Conservation (phyloP, 2,329 filamentous ascomycete genomes). For the Aspergillus sp. region DNA sequence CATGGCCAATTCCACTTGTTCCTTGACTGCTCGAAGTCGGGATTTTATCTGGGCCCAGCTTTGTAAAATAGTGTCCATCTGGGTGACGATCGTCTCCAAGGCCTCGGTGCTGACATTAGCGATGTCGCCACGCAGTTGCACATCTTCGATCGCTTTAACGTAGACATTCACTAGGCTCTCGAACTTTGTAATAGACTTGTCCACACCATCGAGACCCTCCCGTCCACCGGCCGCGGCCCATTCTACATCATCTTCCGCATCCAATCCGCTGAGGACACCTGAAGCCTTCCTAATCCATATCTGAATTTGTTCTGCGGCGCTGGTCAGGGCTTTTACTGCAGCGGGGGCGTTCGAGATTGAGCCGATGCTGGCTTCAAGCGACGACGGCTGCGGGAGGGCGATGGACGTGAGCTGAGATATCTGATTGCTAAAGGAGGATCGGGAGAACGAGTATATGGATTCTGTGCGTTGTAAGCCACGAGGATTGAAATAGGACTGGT, state of each 20-base stretch:
- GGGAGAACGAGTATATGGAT: constrained; percentile 62
- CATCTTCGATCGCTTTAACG: constrained; percentile 86
- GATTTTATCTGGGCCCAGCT: constrained; percentile 83
- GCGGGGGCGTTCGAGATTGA: constrained; percentile 80
- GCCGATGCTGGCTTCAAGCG: constrained; percentile 77
- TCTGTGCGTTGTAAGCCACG: constrained; percentile 62
- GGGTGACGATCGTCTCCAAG: constrained; percentile 71
- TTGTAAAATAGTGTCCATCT: constrained; percentile 83
- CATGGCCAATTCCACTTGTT: constrained; percentile 94
- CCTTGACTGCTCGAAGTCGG: constrained; percentile 75
- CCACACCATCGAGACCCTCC: constrained; percentile 55
- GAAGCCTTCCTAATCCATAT: constrained; percentile 92
- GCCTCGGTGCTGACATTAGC: constrained; percentile 67
- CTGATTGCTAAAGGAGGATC: constrained; percentile 89
- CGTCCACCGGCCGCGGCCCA: constrained; percentile 86
- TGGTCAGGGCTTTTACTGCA: constrained; percentile 79
- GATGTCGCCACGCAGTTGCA: constrained; percentile 79
- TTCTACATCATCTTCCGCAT: constrained; percentile 95
- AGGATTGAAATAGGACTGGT: constrained; percentile 46
- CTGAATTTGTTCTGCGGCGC: constrained; percentile 86
- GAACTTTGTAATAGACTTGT: constrained; percentile 74
- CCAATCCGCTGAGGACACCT: constrained; percentile 82
- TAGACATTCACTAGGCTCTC: constrained; percentile 90
- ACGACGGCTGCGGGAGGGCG: constrained; percentile 79
- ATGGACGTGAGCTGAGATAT: constrained; percentile 89